Base-by-base conservation (phyloP, 352 stramenopile genomes). In the Phytophthora sp. region DNA sequence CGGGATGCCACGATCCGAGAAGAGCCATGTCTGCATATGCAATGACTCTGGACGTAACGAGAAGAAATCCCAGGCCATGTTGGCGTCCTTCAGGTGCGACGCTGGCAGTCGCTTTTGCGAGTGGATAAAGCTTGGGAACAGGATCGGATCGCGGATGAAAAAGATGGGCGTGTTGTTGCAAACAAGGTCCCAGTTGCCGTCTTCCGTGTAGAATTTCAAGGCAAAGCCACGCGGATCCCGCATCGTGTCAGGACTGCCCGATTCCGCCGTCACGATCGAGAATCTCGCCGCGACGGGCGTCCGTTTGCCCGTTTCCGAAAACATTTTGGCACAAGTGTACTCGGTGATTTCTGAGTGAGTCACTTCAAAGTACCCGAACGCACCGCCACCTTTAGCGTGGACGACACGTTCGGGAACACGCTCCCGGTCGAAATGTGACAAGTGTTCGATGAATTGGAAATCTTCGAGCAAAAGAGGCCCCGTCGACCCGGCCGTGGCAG, bases 361-460 rank as follows among this genome's bases (percentile, higher is more conserved):
- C 52, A 97, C 85, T 66, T 97, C 88, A 62, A 98, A 98, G 79
- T 96, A 93, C 6, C 93, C 93, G 44, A 97, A 97, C 0, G 90
- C 93, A 27, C 93, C 91, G 53, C 91, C 73, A 7, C 84, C 73
- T 55, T 68, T 69, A 8, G 73, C 61, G 42, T 78, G 73, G 18
- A 81, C 73, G 6, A 78, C 64, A 9, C 73, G 73, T 21, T 81
- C 73, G 0, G 70, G 70, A 7, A 78, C 42, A 6, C 70, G 70
- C 20, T 78, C 70, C 20, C 57, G 70, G 24, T 78, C 66, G n/a
- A 78, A 78, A 33, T 78, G 70, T 24, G 70, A 39, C 4, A 78
- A 13, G 26, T 75, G 70, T n/a, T 78, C 70, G 36, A 78, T 69
- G n/a, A 60, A 73, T 42, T 67, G 55, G 24, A 77, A 77, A 30